Evolutionary conservation across 768 basidiomycete genomes (phyloP), one percentile per base, ranked within the genome.

Genomic region (Kwoniella pini): DNA sequence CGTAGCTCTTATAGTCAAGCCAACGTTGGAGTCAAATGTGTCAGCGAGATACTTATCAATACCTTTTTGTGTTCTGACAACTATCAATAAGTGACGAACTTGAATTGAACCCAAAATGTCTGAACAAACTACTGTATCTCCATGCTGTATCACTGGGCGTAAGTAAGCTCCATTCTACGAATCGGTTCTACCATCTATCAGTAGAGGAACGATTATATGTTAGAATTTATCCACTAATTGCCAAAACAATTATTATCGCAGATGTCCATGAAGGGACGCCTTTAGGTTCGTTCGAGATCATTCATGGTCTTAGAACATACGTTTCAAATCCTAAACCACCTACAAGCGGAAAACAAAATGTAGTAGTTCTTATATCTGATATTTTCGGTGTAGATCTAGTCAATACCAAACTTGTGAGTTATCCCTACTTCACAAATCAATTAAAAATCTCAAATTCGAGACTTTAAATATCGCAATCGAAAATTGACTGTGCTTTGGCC

Each of bases 341-440:
- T 26, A 24, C 53, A 17, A 51, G 54, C 9, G 69, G 70, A 7
- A 52, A 40, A 42, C 62, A 70, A 36, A 72, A 76, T 62, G 72
- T 72, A 1, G 63, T 78, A 44, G 63, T 80, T 49, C 71, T 79
- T 60, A 64, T 80, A 28, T 54, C 74, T 24, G 78, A 79, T 55
- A 74, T 80, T 58, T 80, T 80, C 54, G 80, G 80, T 24, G 71
- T 69, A 28, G 68, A 79, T 38, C 63, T 77, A 12, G 48, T 66
- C 53, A 74, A 79, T 51, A 61, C 72, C 24, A 67, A 73, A 42
- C 39, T 67, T 2, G 59, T 60, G 11, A 45, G 51, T 45, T 26
- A 26, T 12, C 6, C 22, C 5, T 55, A 15, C 24, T 33, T 27
- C 12, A 7, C 28, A 4, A 31, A 12, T 4, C 40, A 42, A 42